Conservation (phyloP, 805 yeast species). For the Schwanniomyces polymorphus region DNA sequence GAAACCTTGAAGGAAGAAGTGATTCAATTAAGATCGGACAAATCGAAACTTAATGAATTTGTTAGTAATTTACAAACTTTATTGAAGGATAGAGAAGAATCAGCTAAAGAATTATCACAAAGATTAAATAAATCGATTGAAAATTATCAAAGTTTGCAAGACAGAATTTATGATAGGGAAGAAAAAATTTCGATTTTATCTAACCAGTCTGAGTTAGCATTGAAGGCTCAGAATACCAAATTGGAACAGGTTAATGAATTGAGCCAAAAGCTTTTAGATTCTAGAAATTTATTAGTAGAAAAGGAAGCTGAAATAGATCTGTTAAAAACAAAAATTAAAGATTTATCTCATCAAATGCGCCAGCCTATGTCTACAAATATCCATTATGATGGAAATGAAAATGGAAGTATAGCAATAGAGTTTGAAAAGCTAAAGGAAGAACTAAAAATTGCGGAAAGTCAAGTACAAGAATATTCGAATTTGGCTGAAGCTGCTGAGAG, state of each 20-base stretch:
- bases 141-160: conserved; percentile 43
- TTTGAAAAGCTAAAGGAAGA: conserved; percentile 52
- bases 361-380: background rate
- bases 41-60: conserved; percentile 53
- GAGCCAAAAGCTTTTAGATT: conserved; percentile 40
- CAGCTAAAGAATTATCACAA: conserved; percentile 48
- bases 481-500: conserved; percentile 68
- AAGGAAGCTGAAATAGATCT: conserved; percentile 41
- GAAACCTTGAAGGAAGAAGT: conserved; percentile 53
- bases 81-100: conserved; percentile 59
- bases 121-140: conserved; percentile 51
- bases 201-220: conserved; percentile 56
- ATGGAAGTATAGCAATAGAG: conserved; percentile 20
- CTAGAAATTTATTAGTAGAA: conserved; percentile 41
- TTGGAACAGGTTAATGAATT: conserved; percentile 58
- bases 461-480: conserved; percentile 58
- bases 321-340: conserved; percentile 35
- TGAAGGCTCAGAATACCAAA: conserved; percentile 53
- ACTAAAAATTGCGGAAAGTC: conserved; percentile 56
- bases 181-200: conserved; percentile 50
- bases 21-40: conserved; percentile 55
- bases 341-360: conserved; percentile 20
- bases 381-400: conserved; percentile 1
- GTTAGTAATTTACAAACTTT: conserved; percentile 60
- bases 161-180: conserved; percentile 53